Evolutionary conservation across 2,329 filamentous ascomycete genomes (phyloP).

Genomic region (Ciborinia camelliae): DNA sequence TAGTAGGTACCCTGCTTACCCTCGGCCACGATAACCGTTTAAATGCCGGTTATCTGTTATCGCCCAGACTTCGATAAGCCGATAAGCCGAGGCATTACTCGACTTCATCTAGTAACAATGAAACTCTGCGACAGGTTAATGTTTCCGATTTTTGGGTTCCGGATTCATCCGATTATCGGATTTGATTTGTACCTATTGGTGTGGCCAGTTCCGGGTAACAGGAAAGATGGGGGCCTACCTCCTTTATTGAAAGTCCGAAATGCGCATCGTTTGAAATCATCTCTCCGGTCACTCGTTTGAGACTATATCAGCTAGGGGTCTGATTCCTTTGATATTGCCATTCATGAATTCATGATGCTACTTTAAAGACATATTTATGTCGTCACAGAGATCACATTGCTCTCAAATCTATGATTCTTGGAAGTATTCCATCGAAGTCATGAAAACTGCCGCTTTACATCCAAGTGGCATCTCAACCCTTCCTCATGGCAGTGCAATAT

Average conservation of each 20-base stretch:
- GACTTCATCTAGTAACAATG: neutral
- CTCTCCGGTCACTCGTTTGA: neutral
- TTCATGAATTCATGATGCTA: no score
- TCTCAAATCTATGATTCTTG: neutral
- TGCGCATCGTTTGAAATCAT: neutral
- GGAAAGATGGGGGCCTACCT: neutral
- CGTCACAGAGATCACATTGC: neutral
- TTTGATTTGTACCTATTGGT: neutral
- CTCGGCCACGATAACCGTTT: neutral
- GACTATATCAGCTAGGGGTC: neutral
- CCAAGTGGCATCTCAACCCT: neutral
- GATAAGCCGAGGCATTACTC: constrained; percentile 16
- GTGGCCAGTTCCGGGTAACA: neutral
- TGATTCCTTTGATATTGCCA: neutral
- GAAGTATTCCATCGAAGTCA: neutral
- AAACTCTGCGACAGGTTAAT: neutral
- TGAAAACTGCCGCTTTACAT: neutral
- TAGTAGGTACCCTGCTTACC: constrained; percentile 4
- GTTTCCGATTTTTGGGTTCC: neutral
- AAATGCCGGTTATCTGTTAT: constrained; percentile 15
- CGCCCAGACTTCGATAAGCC: constrained; percentile 10
- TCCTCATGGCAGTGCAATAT: neutral
- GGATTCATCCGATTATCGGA: neutral
- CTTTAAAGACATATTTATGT: no score
- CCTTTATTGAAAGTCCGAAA: neutral